Percentiles rank a stretch among this genome's conserved stretches.
These are phyloP conservation scores for Globisporangium perplexum DNA, from an alignment of 352 stramenopile species.

Conservation along the genomic window DNA sequence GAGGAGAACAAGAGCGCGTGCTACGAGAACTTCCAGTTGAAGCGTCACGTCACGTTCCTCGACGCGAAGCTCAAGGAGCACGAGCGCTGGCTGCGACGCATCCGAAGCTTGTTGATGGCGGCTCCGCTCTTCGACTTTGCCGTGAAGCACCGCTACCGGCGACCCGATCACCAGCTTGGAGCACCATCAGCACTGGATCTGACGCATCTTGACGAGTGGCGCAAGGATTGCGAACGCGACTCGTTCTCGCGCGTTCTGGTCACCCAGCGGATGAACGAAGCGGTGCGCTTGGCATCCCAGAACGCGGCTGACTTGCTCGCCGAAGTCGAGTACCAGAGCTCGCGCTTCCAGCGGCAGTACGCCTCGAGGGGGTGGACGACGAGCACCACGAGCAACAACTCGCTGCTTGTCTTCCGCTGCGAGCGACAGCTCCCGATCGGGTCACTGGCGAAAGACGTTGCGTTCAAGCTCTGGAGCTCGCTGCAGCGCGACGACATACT, in stretches of 20 bases:
- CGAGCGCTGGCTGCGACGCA: neutral
- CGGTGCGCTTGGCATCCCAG: neutral
- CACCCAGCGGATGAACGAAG: neutral
- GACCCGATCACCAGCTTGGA: neutral
- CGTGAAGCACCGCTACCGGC: neutral
- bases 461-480: slow-evolving; percentile 39
- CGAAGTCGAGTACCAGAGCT: neutral
- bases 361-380: neutral
- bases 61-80: neutral
- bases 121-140: neutral
- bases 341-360: neutral
- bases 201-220: neutral
- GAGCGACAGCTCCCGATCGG: neutral
- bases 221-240: neutral
- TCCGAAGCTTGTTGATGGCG: neutral
- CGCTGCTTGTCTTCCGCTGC: neutral
- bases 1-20: neutral
- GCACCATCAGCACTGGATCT: neutral
- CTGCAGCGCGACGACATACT: slow-evolving; percentile 56
- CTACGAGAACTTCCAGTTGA: neutral
- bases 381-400: neutral
- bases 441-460: slow-evolving; percentile 22
- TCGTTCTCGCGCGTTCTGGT: neutral
- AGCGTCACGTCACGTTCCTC: neutral
- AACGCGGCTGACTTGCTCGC: neutral